These are phyloP conservation scores for Phytophthora agathidicida DNA, from an alignment of 352 stramenopile genomes.

Conservation along the genomic window DNA sequence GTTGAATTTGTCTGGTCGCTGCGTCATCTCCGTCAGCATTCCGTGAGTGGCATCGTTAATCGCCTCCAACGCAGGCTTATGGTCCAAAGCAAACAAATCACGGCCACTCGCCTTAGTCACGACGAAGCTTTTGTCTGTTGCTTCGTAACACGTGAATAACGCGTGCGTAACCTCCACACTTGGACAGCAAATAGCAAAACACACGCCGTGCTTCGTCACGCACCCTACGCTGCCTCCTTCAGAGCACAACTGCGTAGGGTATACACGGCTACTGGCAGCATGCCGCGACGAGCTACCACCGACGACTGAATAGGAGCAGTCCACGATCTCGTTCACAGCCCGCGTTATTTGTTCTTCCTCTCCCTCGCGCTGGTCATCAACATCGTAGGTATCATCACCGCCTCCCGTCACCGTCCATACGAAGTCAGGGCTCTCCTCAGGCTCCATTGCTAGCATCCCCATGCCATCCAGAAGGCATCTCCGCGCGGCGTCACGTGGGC, in stretches of 20 bases:
- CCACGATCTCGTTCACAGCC: constrained; percentile 74
- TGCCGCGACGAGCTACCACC: constrained; percentile 54
- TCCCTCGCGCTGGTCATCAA: constrained; percentile 46
- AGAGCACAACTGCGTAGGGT: constrained; percentile 77
- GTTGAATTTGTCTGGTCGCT: constrained; percentile 67
- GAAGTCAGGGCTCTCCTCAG: constrained; percentile 78
- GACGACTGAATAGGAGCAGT: constrained; percentile 74
- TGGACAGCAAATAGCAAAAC: constrained; percentile 80
- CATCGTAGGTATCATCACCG: constrained; percentile 49
- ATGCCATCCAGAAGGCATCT: constrained; percentile 73
- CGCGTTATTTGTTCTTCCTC: constrained; percentile 73
- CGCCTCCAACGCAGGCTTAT: constrained; percentile 72
- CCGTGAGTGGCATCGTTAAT: constrained; percentile 81
- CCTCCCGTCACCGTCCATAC: constrained; percentile 70
- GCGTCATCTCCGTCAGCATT: constrained; percentile 72
- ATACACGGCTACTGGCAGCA: constrained; percentile 26
- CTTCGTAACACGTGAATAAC: constrained; percentile 86
- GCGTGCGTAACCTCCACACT: constrained; percentile 81
- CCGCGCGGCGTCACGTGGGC: constrained; percentile 63
- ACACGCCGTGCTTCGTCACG: constrained; percentile 72
- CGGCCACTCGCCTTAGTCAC: constrained; percentile 71
- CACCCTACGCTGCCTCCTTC: constrained; percentile 63
- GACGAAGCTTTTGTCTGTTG: constrained; percentile 68
- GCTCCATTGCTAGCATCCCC: constrained; percentile 73
- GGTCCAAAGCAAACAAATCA: constrained; percentile 64